Evolutionary conservation across 2,329 filamentous ascomycete species (phyloP).

Genomic region (Colletotrichum lupini): DNA sequence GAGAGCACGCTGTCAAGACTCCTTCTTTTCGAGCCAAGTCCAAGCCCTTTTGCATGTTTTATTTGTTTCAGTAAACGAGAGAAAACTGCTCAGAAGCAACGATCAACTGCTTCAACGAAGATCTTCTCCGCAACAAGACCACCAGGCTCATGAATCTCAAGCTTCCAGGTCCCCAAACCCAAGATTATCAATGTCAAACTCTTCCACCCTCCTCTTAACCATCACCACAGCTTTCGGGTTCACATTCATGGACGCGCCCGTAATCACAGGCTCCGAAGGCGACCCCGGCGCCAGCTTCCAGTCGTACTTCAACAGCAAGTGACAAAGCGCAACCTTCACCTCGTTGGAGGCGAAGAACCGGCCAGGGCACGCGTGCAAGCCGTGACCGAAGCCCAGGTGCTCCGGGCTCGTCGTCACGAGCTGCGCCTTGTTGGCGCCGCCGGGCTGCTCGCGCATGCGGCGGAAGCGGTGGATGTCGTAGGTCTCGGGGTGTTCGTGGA

Average conservation of each 20-base stretch:
- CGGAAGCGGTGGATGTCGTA: slow-evolving; percentile 14
- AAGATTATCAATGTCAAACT: neutral
- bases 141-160: neutral
- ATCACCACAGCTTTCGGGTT: neutral
- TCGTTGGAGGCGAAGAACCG: neutral
- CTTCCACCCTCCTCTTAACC: neutral
- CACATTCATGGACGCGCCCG: neutral
- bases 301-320: neutral
- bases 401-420: slow-evolving; percentile 51
- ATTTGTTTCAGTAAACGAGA: no score
- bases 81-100: no score
- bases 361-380: slow-evolving; percentile 32
- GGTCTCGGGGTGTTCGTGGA: neutral
- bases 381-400: slow-evolving; percentile 50
- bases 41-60: no score
- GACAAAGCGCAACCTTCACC: neutral
- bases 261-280: neutral
- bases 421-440: slow-evolving; percentile 44
- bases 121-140: no score
- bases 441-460: slow-evolving; percentile 19
- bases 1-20: no score
- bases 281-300: neutral
- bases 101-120: no score
- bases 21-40: no score
- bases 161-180: neutral